Evolutionary conservation across 192 early-diverging fungal species (phyloP).

Genomic region (Podila clonocystis): DNA sequence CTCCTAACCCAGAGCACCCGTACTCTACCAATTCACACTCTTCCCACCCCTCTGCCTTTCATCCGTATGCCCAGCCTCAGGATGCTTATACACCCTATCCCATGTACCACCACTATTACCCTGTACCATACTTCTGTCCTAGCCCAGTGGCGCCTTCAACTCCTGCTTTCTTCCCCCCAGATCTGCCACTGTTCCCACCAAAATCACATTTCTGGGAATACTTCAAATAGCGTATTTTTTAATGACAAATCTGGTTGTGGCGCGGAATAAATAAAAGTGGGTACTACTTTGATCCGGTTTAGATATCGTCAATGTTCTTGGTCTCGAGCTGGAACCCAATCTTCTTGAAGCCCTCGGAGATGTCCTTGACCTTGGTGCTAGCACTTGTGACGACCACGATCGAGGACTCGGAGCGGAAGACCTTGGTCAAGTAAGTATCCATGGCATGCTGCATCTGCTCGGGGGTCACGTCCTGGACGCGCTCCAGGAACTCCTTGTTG

Average conservation of each 20-base stretch:
- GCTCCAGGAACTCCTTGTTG: slow-evolving; percentile 59
- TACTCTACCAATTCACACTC: no score
- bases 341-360: slow-evolving; percentile 58
- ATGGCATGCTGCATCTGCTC: slow-evolving; percentile 59
- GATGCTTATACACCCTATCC: not conserved
- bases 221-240: not conserved
- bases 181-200: slow-evolving; percentile 22
- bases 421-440: slow-evolving; percentile 59
- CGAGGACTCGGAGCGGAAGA: slow-evolving; percentile 59
- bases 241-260: not conserved
- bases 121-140: not conserved
- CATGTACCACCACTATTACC: not conserved
- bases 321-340: slow-evolving; percentile 58
- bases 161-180: slow-evolving; percentile 30
- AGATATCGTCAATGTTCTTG: slow-evolving; percentile 61
- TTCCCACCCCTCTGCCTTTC: not conserved
- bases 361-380: slow-evolving; percentile 61
- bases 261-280: not conserved
- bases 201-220: not conserved
- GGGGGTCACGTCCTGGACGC: slow-evolving; percentile 58
- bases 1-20: no score
- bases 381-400: slow-evolving; percentile 62
- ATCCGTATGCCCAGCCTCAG: not conserved
- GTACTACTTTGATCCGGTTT: not conserved
- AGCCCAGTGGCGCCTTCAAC: not conserved